Base-by-base conservation (phyloP, 1,284 basidiomycete species). In the Cryptococcus sp. region DNA sequence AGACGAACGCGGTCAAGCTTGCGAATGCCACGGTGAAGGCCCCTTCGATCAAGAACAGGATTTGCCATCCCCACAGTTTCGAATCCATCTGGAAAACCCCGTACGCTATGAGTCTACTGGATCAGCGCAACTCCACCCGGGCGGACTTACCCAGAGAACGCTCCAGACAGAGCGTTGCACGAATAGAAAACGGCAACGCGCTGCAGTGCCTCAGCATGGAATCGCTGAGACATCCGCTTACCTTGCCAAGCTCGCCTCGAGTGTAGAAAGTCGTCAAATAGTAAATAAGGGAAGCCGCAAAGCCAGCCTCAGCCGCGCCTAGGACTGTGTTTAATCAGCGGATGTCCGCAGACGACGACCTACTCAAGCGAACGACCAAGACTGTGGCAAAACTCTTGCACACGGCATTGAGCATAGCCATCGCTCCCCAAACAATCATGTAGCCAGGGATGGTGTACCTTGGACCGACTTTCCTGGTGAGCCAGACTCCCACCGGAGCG, bases 1-100 rank as follows among this genome's bases (percentile, higher is more conserved):
- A 57, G 23, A 57, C 44, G 52, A 66, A 25, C 20, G 39, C 55
- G 40, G 55, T 54, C 26, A 64, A 23, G 26, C 61, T 50, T 25
- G 66, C 64, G 29, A 68, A 62, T 19, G 50, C 61, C 23, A 62
- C 44, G 6, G 66, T 68, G 58, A 63, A 57, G 5, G 57, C 58
- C n/a, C 64, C 65, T 52, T 69, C 67, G 52, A 67, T 60, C n/a
- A 67, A 50, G 52, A 69, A 65, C 20, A 69, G 58, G 50, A 67
- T 65, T 45, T 67, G 63, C 67, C 67, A 69, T 26, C 67, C 67
- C 16, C 56, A 47, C 16, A 67, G n/a, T n/a, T 55, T 58, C 1
- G 62, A 62, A 20, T 66, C 41, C 54, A 64, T 63, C 26, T 68
- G 66, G 59, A 68, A 66, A 1, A 68, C 62, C 4, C 67, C 67